phyloP scores from a whole-genome alignment of 495 filamentous ascomycete genomes.

The Letharia lupina region DNA sequence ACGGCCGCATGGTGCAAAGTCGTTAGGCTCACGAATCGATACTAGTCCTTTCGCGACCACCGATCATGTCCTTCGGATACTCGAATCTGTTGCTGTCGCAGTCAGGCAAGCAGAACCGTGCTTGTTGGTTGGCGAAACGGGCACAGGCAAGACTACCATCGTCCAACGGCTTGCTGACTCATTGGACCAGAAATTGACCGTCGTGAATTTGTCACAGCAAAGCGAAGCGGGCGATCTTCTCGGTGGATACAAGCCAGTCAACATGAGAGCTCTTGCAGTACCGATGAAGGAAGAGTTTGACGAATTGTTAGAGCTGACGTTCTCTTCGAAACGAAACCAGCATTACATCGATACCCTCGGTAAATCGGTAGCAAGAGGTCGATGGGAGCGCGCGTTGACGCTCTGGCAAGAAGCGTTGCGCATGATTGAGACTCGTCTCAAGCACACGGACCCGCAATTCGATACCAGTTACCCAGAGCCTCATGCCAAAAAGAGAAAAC shows the following conservation, averaged over 20 bases:
- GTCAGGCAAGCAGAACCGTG: constrained; percentile 79
- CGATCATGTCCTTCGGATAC: constrained; percentile 56
- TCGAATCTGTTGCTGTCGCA: constrained; percentile 80
- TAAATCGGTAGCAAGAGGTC: constrained; percentile 68
- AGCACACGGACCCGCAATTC: constrained; percentile 19
- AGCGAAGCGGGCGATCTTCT: constrained; percentile 90
- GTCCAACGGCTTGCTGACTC: constrained; percentile 84
- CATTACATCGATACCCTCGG: constrained; percentile 70
- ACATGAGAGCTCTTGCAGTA: constrained; percentile 74
- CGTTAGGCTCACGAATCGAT: constrained; percentile 19
- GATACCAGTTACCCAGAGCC: constrained; percentile 36
- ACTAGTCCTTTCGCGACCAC: constrained; percentile 59
- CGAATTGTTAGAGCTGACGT: constrained; percentile 74
- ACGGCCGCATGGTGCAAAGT: constrained; percentile 21
- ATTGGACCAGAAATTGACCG: constrained; percentile 72
- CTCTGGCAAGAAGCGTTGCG: constrained; percentile 84
- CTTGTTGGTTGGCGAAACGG: constrained; percentile 92
- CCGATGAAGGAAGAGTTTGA: constrained; percentile 92
- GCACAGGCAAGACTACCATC: constrained; percentile 93
- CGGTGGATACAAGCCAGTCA: constrained; percentile 93
- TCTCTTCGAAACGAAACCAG: constrained; percentile 77
- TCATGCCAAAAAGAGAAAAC: constrained; percentile 71
- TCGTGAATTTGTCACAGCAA: constrained; percentile 94
- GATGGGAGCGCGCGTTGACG: constrained; percentile 75
- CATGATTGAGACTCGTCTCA: constrained; percentile 68